Conservation (phyloP, 805 yeast species). For the Monosporozyma solicola region DNA sequence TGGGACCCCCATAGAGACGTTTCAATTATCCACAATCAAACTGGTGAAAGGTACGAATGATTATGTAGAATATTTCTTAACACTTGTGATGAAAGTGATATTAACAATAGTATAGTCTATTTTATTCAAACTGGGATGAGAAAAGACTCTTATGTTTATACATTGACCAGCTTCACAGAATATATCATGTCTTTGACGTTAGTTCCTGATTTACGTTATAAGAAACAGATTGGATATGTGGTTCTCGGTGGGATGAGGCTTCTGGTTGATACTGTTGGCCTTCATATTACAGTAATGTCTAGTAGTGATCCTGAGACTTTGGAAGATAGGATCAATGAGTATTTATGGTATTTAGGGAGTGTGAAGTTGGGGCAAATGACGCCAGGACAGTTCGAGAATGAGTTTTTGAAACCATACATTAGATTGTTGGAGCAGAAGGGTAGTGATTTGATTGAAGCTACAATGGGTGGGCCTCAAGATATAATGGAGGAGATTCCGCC, state of each 20-base stretch:
- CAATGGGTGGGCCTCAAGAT: slow-evolving; percentile 29
- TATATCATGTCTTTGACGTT: slow-evolving; percentile 39
- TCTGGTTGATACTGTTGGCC: slow-evolving; percentile 44
- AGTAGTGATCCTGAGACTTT: slow-evolving; percentile 36
- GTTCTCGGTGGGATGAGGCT: slow-evolving; percentile 49
- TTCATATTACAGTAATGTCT: slow-evolving; percentile 52
- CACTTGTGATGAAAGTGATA: slow-evolving; percentile 38
- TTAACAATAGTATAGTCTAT: slow-evolving; percentile 42
- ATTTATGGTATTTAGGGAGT: slow-evolving; percentile 35
- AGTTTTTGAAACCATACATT: slow-evolving; percentile 34
- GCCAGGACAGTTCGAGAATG: slow-evolving; percentile 30
- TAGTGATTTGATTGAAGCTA: slow-evolving; percentile 6
- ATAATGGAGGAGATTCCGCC: slow-evolving; percentile 29
- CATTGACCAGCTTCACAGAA: slow-evolving; percentile 40
- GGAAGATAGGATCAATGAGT: slow-evolving; percentile 40
- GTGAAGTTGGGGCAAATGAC: slow-evolving; percentile 22
- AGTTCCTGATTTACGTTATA: slow-evolving; percentile 41
- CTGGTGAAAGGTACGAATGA: slow-evolving; percentile 33
- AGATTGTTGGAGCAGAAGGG: slow-evolving; percentile 10
- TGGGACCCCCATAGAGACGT: neutral
- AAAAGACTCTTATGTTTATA: slow-evolving; percentile 25
- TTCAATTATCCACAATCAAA: slow-evolving; percentile 30
- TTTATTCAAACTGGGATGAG: slow-evolving; percentile 52
- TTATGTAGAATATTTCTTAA: slow-evolving; percentile 25
- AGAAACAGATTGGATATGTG: slow-evolving; percentile 53